A percentile compares a stretch with the other conserved stretches of the same genome.
phyloP scores from a whole-genome alignment of 176 grass and related monocot species.

The Chrysopogon serrulatus region DNA sequence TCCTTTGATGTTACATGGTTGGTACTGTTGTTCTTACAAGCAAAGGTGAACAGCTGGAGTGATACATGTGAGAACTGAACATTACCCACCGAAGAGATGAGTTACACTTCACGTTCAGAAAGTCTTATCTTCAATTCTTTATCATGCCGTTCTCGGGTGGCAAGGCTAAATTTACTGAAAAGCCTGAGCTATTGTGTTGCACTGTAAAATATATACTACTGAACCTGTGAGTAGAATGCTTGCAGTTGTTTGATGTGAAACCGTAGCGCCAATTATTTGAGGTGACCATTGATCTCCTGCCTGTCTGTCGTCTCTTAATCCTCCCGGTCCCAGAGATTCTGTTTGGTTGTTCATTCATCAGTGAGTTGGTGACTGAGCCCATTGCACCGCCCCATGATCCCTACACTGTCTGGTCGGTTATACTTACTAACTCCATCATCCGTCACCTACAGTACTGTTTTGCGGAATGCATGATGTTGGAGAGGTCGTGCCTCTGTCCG shows the following conservation, averaged over 20 bases:
- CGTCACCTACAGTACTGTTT: neutral
- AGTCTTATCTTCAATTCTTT: neutral
- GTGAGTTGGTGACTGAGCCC: neutral
- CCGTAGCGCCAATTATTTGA: neutral
- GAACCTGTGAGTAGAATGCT: neutral
- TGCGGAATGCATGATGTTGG: neutral
- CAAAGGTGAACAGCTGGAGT: neutral
- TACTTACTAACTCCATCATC: neutral
- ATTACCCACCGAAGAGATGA: neutral
- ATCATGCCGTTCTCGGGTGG: neutral
- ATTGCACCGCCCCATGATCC: neutral
- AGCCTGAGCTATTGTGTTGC: neutral
- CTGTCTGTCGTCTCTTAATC: neutral
- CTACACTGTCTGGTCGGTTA: neutral
- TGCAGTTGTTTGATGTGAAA: neutral
- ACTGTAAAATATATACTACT: neutral
- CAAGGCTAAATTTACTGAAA: neutral
- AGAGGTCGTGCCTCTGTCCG: neutral
- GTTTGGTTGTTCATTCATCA: neutral
- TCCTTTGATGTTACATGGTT: neutral
- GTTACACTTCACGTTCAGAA: neutral
- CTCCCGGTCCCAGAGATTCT: neutral
- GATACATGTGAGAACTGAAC: neutral
- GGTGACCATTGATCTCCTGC: neutral
- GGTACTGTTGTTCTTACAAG: constrained; percentile 28